Conservation (phyloP, 164 flowering plant species). For the Umbilicus rupestris region DNA sequence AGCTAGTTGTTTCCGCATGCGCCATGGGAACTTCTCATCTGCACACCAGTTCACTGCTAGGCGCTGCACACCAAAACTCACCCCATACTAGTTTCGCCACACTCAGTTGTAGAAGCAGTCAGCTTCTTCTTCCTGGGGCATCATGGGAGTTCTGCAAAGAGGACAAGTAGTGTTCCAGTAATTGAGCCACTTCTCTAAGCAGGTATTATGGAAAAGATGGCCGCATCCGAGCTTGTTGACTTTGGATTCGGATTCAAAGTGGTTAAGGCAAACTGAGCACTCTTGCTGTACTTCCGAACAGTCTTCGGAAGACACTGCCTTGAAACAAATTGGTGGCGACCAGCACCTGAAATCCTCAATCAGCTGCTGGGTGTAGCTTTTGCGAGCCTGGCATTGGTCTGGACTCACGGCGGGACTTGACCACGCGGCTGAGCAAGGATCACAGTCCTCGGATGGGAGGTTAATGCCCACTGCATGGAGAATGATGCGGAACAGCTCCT, state of each 20-base stretch:
- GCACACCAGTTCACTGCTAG: slow-evolving; percentile 5
- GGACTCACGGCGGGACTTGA: slow-evolving; percentile 4
- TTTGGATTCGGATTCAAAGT: slow-evolving; percentile 49
- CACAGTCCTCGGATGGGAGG: slow-evolving; percentile 18
- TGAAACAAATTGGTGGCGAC: slow-evolving; percentile 33
- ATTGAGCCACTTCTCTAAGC: slow-evolving; percentile 73
- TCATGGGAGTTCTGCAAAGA: slow-evolving; percentile 49
- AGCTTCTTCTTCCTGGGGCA: slow-evolving; percentile 26
- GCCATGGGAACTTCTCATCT: slow-evolving; percentile 5
- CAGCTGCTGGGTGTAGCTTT: slow-evolving; percentile 17
- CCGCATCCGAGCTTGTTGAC: slow-evolving; percentile 51
- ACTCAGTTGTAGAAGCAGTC: neutral
- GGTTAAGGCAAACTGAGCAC: slow-evolving; percentile 48
- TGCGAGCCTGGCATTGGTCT: slow-evolving; percentile 18
- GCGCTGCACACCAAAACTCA: neutral
- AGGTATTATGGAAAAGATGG: slow-evolving; percentile 57
- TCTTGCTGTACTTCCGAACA: slow-evolving; percentile 1
- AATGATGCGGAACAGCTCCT: slow-evolving; percentile 44
- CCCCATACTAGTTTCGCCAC: neutral
- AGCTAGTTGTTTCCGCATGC: neutral
- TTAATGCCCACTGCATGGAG: slow-evolving; percentile 38
- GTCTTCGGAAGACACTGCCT: slow-evolving; percentile 15
- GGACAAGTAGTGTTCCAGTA: slow-evolving; percentile 68
- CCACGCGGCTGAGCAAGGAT: slow-evolving; percentile 12
- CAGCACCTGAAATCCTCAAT: slow-evolving; percentile 39